Conservation (phyloP, 2,329 filamentous ascomycete genomes). For the Ophiostoma himal-ulmi region DNA sequence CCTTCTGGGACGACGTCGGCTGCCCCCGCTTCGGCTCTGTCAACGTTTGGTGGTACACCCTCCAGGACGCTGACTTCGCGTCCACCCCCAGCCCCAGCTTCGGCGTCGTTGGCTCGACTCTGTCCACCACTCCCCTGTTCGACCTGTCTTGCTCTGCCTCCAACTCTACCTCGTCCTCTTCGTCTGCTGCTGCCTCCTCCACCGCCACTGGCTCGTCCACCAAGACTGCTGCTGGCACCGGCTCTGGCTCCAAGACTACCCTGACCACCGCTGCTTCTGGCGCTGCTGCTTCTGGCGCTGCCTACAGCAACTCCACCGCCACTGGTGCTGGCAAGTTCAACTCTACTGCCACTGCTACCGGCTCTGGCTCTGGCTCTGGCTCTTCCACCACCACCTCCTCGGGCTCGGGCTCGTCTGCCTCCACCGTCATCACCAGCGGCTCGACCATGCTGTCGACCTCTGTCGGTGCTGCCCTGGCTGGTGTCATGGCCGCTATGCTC, state of each 20-base stretch:
- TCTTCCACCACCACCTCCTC: constrained; percentile 28
- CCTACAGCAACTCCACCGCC: constrained; percentile 8
- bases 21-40: constrained; percentile 61
- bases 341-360: constrained; percentile 25
- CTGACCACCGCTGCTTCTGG: neutral
- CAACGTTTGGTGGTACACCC: constrained; percentile 72
- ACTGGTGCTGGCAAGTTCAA: constrained; percentile 27
- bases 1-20: constrained; percentile 74
- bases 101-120: constrained; percentile 55
- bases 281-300: neutral
- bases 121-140: constrained; percentile 53
- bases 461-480: constrained; percentile 31
- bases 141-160: constrained; percentile 53
- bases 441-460: constrained; percentile 28
- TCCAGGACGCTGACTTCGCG: constrained; percentile 60
- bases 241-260: constrained; percentile 8
- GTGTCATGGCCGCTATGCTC: constrained; percentile 32
- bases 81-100: constrained; percentile 62
- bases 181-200: constrained; percentile 25
- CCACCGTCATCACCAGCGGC: constrained; percentile 28
- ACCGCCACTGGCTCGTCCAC: constrained; percentile 5
- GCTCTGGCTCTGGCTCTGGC: constrained; percentile 28
- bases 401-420: constrained; percentile 23
- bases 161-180: constrained; percentile 27
- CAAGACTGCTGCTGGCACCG: constrained; percentile 6